Conservation (phyloP, 2,329 filamentous ascomycete genomes). For the Acarospora socialis region DNA sequence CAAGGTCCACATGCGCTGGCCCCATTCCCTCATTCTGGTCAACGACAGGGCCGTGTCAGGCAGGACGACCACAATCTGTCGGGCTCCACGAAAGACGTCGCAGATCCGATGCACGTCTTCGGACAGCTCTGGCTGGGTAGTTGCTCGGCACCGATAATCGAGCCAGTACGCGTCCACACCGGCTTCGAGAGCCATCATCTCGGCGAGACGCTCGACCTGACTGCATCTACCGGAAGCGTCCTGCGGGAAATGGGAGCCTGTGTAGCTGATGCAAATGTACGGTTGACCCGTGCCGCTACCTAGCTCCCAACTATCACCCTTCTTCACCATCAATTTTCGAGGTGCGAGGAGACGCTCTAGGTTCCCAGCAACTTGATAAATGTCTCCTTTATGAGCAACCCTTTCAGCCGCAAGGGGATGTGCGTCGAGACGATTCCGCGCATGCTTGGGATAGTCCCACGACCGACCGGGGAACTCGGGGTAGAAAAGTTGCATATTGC, state of each 20-base stretch:
- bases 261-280: conserved; percentile 14
- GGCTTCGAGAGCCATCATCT: conserved; percentile 5
- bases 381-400: too few relatives aligned
- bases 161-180: conserved; percentile 11
- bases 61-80: conserved; percentile 12
- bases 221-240: too few relatives aligned
- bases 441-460: conserved; percentile 14
- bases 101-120: conserved; percentile 13
- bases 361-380: too few relatives aligned
- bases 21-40: conserved; percentile 10
- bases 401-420: too few relatives aligned
- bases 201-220: conserved; percentile 7
- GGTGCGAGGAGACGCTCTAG: conserved; percentile 11
- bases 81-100: conserved; percentile 12
- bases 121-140: conserved; percentile 1
- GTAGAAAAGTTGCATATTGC: too few relatives aligned
- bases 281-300: conserved; percentile 9
- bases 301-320: conserved; percentile 5
- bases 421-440: conserved; percentile 11
- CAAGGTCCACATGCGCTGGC: conserved; percentile 10
- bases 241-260: conserved; percentile 3
- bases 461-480: too few relatives aligned
- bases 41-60: too few relatives aligned
- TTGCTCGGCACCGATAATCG: conserved; percentile 9
- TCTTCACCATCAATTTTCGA: conserved; percentile 9